Base-by-base conservation (phyloP, 176 grass and related monocot species). In the Guadua angustifolia region DNA sequence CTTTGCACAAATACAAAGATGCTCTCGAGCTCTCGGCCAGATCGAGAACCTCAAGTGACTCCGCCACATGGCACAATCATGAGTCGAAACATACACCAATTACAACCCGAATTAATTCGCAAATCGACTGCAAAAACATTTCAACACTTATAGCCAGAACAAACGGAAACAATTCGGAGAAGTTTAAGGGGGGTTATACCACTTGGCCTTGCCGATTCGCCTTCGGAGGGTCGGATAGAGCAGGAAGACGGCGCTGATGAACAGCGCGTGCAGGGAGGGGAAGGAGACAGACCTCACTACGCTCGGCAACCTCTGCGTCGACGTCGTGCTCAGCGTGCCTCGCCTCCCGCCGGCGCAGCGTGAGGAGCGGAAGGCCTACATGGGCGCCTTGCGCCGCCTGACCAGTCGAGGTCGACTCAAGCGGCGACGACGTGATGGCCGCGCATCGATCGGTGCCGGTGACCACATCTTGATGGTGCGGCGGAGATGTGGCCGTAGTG, bases 401-500 rank as follows among this genome's bases (percentile, higher is more conserved):
- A 89, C 94, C 95, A 91, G 95, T 98, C 61, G 47, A 50, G 73
- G 33, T 35, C 33, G 33, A 35, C 33, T 0, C 96, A 99, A 99
- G 6, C 96, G 93, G 3, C 96, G 93, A 91, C 77, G 73, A 99
- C 96, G 66, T 99, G 96, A 53, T 82, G 83, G 50, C 96, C 96
- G 18, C 81, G 85, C 93, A 95, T 95, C 49, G 96, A 93, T 86
- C 94, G 96, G 86, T 94, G 89, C 49, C 96, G 91, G 96, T 98
- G 82, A 98, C 96, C 69, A 99, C 93, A 74, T 99, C 96, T 99
- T 99, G 91, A 99, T 99, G 35, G 93, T 99, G 47, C 96, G 21
- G 96, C 91, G 4, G 95, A 91, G 64, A 99, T 92, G 87, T 99
- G 96, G 50, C 93, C 96, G 45, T 99, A 99, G 72, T 99, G 96